Evolutionary conservation across 2,329 filamentous ascomycete species (phyloP).

Genomic region (Microthyrium microscopicum): DNA sequence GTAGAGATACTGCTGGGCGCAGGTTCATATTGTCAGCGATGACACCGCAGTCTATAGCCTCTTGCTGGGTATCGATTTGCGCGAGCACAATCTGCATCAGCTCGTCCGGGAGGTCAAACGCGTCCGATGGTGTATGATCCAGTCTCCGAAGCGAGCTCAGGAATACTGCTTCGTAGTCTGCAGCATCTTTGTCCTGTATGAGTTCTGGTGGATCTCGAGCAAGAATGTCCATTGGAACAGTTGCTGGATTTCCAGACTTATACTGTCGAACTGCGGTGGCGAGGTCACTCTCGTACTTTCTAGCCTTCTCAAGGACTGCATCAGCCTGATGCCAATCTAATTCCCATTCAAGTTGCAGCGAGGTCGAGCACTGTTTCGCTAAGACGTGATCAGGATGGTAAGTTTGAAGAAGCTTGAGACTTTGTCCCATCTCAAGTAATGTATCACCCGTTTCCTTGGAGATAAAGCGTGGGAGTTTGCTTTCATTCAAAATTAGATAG

Average conservation of each 20-base stretch:
- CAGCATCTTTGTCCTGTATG: background rate
- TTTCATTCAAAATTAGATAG: constrained; percentile 22
- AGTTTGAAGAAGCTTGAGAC: constrained; percentile 52
- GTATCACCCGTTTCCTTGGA: constrained; percentile 48
- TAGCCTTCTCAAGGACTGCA: constrained; percentile 43
- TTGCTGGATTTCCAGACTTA: constrained; percentile 4
- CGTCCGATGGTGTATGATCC: background rate
- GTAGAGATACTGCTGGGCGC: constrained; percentile 37
- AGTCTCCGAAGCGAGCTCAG: background rate
- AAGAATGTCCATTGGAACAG: background rate
- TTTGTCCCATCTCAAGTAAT: constrained; percentile 68
- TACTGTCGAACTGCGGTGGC: constrained; percentile 17
- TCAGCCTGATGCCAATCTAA: constrained; percentile 58
- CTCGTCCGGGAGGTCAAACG: constrained; percentile 14
- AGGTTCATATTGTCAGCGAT: constrained; percentile 14
- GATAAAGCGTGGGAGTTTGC: constrained; percentile 56
- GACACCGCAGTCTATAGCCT: constrained; percentile 1
- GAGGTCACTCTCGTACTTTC: constrained; percentile 31
- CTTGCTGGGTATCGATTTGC: constrained; percentile 7
- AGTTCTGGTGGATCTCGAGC: no score
- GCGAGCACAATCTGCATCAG: constrained; percentile 14
- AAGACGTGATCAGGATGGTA: constrained; percentile 59
- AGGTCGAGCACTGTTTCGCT: constrained; percentile 35
- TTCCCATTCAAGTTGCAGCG: constrained; percentile 48
- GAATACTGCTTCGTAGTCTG: background rate